These are phyloP conservation scores for Umbilicaria muhlenbergii DNA, from an alignment of 495 filamentous ascomycete genomes.

Conservation along the genomic window DNA sequence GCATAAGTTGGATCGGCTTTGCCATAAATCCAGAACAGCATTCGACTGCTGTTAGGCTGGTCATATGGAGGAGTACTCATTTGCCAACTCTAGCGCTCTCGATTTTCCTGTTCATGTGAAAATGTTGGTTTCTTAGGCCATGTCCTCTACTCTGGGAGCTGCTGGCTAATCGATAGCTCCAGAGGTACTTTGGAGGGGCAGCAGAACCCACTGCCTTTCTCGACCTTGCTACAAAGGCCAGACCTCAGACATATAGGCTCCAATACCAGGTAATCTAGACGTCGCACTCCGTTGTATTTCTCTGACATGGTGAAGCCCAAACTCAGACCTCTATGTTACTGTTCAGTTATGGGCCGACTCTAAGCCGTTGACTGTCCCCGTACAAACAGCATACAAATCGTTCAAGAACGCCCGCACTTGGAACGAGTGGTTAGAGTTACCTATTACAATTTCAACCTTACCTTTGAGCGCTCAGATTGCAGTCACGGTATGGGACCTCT, in stretches of 20 bases:
- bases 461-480: slow-evolving; percentile 71
- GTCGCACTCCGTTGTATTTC: neutral
- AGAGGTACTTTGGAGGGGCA: slow-evolving; percentile 81
- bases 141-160: neutral
- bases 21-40: no score
- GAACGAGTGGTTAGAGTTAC: slow-evolving; percentile 92
- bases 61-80: slow-evolving; percentile 83
- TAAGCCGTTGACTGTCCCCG: slow-evolving; percentile 78
- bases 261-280: slow-evolving; percentile 35
- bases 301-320: slow-evolving; percentile 24
- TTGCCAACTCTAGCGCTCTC: slow-evolving; percentile 70
- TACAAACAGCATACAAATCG: slow-evolving; percentile 82
- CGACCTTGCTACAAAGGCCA: slow-evolving; percentile 58
- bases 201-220: slow-evolving; percentile 62
- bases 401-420: slow-evolving; percentile 71
- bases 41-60: neutral
- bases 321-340: slow-evolving; percentile 85
- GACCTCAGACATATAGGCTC: slow-evolving; percentile 77
- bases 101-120: slow-evolving; percentile 67
- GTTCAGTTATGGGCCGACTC: slow-evolving; percentile 91
- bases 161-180: slow-evolving; percentile 4
- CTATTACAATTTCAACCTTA: slow-evolving; percentile 64
- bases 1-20: no score
- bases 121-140: slow-evolving; percentile 36
- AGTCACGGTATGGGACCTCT: slow-evolving; percentile 91